Evolutionary conservation across 2,329 filamentous ascomycete genomes (phyloP).

Genomic region (Ophiostoma sp.): DNA sequence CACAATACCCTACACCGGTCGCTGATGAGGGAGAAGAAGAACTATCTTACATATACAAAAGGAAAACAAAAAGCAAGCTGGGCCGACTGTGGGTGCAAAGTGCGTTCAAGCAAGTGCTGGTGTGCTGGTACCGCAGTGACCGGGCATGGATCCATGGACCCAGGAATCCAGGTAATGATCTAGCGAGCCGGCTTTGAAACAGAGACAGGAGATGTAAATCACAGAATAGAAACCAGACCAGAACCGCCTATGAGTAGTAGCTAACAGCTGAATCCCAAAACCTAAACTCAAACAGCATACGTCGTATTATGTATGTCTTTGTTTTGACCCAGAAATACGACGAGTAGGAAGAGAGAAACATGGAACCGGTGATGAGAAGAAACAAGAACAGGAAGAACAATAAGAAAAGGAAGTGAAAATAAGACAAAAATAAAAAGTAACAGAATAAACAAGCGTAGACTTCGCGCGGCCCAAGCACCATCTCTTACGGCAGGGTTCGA

Average conservation of each 20-base stretch:
- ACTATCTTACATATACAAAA: too few relatives aligned
- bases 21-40: too few relatives aligned
- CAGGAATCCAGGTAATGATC: too few relatives aligned
- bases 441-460: neutral
- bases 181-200: neutral
- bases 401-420: too few relatives aligned
- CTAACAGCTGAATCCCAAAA: neutral
- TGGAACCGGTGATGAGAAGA: neutral
- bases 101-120: too few relatives aligned
- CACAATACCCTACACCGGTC: too few relatives aligned
- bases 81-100: too few relatives aligned
- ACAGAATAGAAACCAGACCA: neutral
- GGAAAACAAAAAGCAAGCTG: too few relatives aligned
- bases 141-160: too few relatives aligned
- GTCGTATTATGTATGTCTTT: neutral
- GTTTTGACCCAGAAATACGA: neutral
- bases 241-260: too few relatives aligned
- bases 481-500: neutral
- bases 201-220: conserved; percentile 3
- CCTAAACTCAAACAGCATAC: neutral
- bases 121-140: too few relatives aligned
- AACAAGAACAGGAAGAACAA: neutral
- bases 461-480: too few relatives aligned
- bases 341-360: neutral
- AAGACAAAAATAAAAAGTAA: neutral